Base-by-base conservation (phyloP, 306 rosid species). In the Hippophae tibetana region DNA sequence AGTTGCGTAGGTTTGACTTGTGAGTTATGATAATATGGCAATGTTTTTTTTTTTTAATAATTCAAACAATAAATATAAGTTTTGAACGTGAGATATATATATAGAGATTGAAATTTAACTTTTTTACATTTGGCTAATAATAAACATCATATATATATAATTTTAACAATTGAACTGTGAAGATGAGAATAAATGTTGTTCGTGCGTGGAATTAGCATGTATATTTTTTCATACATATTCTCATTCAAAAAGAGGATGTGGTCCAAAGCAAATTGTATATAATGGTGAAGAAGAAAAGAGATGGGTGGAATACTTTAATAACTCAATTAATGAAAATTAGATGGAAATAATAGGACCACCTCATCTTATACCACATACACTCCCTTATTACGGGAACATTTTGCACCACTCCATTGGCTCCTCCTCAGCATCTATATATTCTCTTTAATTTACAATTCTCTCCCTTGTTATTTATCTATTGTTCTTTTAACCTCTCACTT, bases 291-390 rank as follows among this genome's bases (percentile, higher is more conserved):
- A 31, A 4, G 38, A 31, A 4, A 31, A 31, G 38, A 31, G 72
- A 78, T 74, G 78, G 86, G 86, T 78, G 87, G 87, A 67, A 66
- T 72, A 55, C 68, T 81, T 89, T 75, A 83, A 77, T 60, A 81
- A 65, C 67, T 52, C 70, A 64, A 84, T 79, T 81, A 86, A 86
- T 86, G 67, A 72, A 69, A 83, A 83, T 82, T 89, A 74, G 76
- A 85, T 57, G 78, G 61, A 69, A 75, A 73, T 67, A 51, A 67
- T 65, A 68, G 97, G 97, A 89, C 97, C 97, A 83, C 93, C 82
- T 78, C 92, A 74, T 84, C 85, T 72, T 82, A 38, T 66, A 49
- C 65, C 62, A 60, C 78, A 53, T 64, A 27, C 73, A 69, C 69
- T 80, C 82, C 83, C 88, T 83, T 61, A 57, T 85, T 81, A 73